Conservation (phyloP, 2,329 filamentous ascomycete genomes). For the Lachnellula suecica region DNA sequence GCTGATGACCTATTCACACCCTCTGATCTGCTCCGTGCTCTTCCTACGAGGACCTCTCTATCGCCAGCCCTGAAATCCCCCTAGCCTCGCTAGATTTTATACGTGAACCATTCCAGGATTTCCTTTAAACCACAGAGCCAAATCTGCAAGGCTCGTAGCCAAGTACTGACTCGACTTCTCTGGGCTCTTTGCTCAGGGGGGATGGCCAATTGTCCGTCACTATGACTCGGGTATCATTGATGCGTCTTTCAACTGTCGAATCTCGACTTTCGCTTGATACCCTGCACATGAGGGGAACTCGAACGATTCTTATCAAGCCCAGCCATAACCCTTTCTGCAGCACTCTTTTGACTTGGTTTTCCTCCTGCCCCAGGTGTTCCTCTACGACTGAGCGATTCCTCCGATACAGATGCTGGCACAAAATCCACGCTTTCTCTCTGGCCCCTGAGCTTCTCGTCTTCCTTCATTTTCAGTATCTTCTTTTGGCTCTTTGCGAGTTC, state of each 20-base stretch:
- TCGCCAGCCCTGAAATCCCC: neutral
- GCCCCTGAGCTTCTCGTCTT: constrained; percentile 31
- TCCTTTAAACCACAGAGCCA: too few relatives aligned
- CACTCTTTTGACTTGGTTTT: constrained; percentile 27
- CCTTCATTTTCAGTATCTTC: constrained; percentile 29
- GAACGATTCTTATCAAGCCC: constrained; percentile 32
- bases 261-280: constrained; percentile 33
- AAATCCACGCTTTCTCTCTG: constrained; percentile 33
- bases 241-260: constrained; percentile 31
- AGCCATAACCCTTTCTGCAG: constrained; percentile 35
- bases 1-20: neutral
- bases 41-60: too few relatives aligned
- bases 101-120: too few relatives aligned
- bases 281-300: constrained; percentile 31
- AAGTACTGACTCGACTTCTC: too few relatives aligned
- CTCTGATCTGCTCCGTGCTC: too few relatives aligned
- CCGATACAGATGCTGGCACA: constrained; percentile 27
- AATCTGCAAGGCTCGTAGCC: too few relatives aligned
- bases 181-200: too few relatives aligned
- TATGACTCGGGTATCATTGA: too few relatives aligned
- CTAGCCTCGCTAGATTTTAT: too few relatives aligned
- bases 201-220: too few relatives aligned
- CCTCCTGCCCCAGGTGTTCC: constrained; percentile 21
- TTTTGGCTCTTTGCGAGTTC: constrained; percentile 48
- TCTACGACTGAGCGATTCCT: constrained; percentile 22